Evolutionary conservation across 2,329 filamentous ascomycete genomes (phyloP).

Genomic region (Fusarium goolgardi): DNA sequence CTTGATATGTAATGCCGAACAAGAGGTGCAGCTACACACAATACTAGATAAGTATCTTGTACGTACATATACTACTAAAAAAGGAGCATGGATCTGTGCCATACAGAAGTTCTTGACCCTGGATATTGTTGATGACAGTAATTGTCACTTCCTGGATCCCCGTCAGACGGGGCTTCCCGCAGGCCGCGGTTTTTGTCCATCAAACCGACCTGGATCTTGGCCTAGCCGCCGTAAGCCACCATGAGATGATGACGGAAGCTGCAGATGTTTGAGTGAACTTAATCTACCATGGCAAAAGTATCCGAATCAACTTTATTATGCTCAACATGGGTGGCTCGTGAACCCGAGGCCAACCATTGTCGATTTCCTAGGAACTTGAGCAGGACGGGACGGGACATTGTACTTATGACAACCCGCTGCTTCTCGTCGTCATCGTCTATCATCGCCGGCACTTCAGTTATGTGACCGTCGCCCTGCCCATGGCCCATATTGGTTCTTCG

Average conservation of each 20-base stretch:
- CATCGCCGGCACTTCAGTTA: slow-evolving; percentile 30
- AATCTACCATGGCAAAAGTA: slow-evolving; percentile 3
- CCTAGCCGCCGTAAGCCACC: neutral
- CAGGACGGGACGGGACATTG: slow-evolving; percentile 5
- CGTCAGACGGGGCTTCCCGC: slow-evolving; percentile 24
- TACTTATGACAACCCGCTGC: slow-evolving; percentile 2
- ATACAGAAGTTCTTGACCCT: neutral
- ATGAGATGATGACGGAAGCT: neutral
- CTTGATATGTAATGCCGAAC: slow-evolving; percentile 20
- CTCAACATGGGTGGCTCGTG: slow-evolving; percentile 1
- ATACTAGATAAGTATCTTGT: neutral
- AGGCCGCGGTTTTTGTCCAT: neutral
- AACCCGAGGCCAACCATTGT: neutral
- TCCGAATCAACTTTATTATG: neutral
- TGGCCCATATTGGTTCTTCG: slow-evolving; percentile 12
- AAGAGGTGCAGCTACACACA: neutral
- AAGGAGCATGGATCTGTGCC: neutral
- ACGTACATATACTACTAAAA: neutral
- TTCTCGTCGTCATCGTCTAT: slow-evolving; percentile 33
- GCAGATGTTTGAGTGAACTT: neutral
- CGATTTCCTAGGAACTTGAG: neutral
- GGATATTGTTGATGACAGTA: slow-evolving; percentile 1
- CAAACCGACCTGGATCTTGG: neutral
- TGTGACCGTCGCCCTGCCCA: slow-evolving; percentile 13
- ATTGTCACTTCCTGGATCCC: slow-evolving; percentile 12